phyloP scores from a whole-genome alignment of 495 filamentous ascomycete genomes.

The Letharia columbiana region DNA sequence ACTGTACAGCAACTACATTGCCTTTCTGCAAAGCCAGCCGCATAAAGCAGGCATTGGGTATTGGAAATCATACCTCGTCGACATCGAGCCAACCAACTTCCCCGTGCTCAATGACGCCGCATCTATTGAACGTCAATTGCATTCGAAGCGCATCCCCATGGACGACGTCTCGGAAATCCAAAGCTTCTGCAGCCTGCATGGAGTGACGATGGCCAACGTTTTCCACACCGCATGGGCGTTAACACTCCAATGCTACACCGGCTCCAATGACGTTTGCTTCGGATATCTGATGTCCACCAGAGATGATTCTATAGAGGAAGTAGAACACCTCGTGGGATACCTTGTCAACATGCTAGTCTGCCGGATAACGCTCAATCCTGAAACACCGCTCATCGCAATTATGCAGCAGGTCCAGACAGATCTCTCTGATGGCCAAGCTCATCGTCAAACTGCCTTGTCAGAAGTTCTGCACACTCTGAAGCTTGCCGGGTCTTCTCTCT shows the following conservation, averaged over 20 bases:
- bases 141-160: conserved; percentile 33
- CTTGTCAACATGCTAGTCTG: conserved; percentile 49
- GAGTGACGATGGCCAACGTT: conserved; percentile 43
- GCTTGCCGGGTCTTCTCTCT: conserved; percentile 32
- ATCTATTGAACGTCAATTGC: conserved; percentile 25
- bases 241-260: conserved; percentile 41
- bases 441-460: conserved; percentile 42
- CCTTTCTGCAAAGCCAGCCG: conserved; percentile 35
- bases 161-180: conserved; percentile 30
- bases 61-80: conserved; percentile 45
- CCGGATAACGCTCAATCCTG: conserved; percentile 34
- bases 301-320: conserved; percentile 38
- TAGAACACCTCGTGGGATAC: conserved; percentile 44
- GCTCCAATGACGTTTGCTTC: conserved; percentile 45
- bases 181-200: conserved; percentile 37
- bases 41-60: conserved; percentile 39
- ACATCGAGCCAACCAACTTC: conserved; percentile 44
- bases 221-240: conserved; percentile 49
- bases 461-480: conserved; percentile 45
- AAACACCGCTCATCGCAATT: conserved; percentile 28
- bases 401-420: conserved; percentile 41
- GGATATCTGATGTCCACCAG: conserved; percentile 46
- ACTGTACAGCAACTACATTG: conserved; percentile 48
- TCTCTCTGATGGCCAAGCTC: conserved; percentile 41
- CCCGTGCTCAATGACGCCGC: conserved; percentile 37